These are phyloP conservation scores for Dryas integrifolia DNA, from an alignment of 331 rosid species.

Conservation along the genomic window DNA sequence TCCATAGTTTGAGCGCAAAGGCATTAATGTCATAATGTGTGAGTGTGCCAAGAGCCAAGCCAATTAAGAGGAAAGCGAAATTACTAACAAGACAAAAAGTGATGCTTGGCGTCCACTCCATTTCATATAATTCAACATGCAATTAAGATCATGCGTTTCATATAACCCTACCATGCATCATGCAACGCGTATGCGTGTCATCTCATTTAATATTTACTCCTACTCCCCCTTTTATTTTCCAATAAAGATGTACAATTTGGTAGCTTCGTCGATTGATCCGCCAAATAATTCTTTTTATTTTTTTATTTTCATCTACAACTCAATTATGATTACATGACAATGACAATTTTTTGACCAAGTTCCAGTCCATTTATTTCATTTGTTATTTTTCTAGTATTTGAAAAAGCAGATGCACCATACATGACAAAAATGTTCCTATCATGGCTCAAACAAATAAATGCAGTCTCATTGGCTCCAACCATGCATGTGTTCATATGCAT, in stretches of 20 bases:
- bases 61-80: neutral
- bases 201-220: slow-evolving; percentile 9
- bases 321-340: no score
- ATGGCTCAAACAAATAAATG: slow-evolving; percentile 19
- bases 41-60: neutral
- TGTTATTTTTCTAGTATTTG: no score
- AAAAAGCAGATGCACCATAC: slow-evolving; percentile 5
- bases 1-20: neutral
- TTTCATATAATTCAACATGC: neutral
- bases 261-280: no score
- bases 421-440: slow-evolving; percentile 24
- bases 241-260: neutral
- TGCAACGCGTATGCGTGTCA: slow-evolving; percentile 25
- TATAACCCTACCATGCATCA: slow-evolving; percentile 3
- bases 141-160: neutral
- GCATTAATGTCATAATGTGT: slow-evolving; percentile 1
- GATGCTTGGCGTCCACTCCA: slow-evolving; percentile 4
- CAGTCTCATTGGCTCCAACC: slow-evolving; percentile 22
- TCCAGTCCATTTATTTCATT: no score
- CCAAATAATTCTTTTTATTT: no score
- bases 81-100: slow-evolving; percentile 12
- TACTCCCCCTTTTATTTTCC: neutral
- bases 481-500: slow-evolving; percentile 26
- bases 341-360: no score
- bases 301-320: no score